phyloP scores from a whole-genome alignment of 345 rosid species.

The Camelina laxa region DNA sequence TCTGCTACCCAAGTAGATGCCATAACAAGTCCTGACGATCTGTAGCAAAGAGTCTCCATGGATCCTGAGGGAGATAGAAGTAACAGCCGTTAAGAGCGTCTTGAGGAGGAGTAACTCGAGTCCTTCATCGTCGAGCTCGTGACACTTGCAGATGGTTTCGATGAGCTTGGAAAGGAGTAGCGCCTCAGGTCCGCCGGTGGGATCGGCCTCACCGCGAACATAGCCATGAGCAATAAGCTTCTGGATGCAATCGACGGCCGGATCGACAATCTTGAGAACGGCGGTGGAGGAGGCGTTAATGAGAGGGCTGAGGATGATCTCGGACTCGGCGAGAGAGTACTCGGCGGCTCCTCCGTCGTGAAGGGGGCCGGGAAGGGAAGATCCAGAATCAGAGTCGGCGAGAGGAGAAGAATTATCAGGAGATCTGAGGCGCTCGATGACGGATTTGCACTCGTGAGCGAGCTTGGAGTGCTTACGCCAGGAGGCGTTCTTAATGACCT shows the following conservation, averaged over 20 bases:
- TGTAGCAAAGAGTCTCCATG: conserved; percentile 92
- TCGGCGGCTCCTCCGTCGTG: conserved; percentile 74
- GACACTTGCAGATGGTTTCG: conserved; percentile 83
- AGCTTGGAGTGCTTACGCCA: conserved; percentile 99
- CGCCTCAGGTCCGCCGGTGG: conserved; percentile 74
- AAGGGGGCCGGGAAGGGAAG: conserved; percentile 81
- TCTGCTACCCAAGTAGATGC: conserved; percentile 88
- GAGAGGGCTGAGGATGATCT: conserved; percentile 80
- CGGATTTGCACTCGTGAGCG: conserved; percentile 92
- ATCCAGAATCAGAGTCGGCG: conserved; percentile 60
- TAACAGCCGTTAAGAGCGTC: conserved; percentile 85
- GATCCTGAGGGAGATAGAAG: conserved; percentile 81
- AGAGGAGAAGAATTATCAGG: conserved; percentile 45
- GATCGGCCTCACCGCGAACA: conserved; percentile 97
- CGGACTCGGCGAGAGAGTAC: conserved; percentile 83
- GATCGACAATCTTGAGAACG: conserved; percentile 89
- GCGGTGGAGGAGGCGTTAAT: conserved; percentile 73
- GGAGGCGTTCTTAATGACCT: conserved; percentile 88
- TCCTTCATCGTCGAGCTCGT: conserved; percentile 79
- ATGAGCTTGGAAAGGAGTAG: conserved; percentile 69
- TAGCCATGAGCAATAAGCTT: conserved; percentile 88
- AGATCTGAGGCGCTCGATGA: conserved; percentile 68
- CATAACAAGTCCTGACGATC: conserved; percentile 94
- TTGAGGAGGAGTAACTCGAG: conserved; percentile 75
- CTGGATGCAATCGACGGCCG: conserved; percentile 89